Conservation (phyloP, 2,329 filamentous ascomycete species). For the Teratosphaeria pseudoeucalypti region DNA sequence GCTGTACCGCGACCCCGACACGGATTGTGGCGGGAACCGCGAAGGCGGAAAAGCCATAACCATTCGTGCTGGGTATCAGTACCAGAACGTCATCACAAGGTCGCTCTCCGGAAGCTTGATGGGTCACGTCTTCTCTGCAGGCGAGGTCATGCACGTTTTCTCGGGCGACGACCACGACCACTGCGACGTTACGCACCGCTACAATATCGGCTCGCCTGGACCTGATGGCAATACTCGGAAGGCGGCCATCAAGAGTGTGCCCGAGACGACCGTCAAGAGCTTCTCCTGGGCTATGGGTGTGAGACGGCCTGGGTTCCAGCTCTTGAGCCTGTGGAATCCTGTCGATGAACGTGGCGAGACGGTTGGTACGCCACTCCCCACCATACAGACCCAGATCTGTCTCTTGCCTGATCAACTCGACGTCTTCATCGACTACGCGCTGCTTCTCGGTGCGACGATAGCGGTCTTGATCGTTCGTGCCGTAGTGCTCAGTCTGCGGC, state of each 20-base stretch:
- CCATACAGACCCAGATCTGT: conserved; percentile 81
- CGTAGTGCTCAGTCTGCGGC: conserved; percentile 23
- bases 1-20: conserved; percentile 69
- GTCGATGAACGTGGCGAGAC: conserved; percentile 45
- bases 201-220: conserved; percentile 14
- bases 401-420: conserved; percentile 78
- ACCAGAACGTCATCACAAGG: conserved; percentile 82
- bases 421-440: conserved; percentile 70
- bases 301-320: conserved; percentile 71
- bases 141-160: conserved; percentile 76
- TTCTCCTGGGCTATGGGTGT: conserved; percentile 96
- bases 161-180: conserved; percentile 98
- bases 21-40: conserved; percentile 75
- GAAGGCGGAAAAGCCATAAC: conserved; percentile 79
- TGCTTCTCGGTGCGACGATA: conserved; percentile 48
- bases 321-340: conserved; percentile 88
- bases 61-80: conserved; percentile 77
- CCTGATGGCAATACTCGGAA: conserved; percentile 28
- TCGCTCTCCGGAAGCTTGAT: conserved; percentile 67
- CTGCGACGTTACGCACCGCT: conserved; percentile 74
- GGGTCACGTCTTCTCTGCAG: conserved; percentile 49
- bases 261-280: conserved; percentile 90
- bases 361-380: conserved; percentile 33
- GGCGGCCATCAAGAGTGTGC: conserved; percentile 33
- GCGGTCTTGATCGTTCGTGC: conserved; percentile 38